Base-by-base conservation (phyloP, 108 stramenopile species). In the Fragilaria crotonensis region DNA sequence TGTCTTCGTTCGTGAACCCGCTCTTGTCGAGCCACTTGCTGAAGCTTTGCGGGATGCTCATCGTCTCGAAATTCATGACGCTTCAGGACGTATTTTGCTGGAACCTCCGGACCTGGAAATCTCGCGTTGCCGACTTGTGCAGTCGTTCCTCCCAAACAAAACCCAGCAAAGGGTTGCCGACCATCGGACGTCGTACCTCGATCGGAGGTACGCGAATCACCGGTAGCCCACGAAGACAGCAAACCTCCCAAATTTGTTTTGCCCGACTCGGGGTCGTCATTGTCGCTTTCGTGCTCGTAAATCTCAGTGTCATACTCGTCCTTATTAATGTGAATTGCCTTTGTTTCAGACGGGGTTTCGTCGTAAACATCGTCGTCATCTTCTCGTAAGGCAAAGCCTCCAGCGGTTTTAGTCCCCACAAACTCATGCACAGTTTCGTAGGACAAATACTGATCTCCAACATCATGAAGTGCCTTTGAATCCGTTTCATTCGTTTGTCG, bases 281-380 rank as follows among this genome's bases (percentile, higher is more conserved):
- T 60, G 29, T 67, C 64, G 36, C 76, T 77, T 32, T 64, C 53
- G 14, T 70, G 66, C 25, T 78, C 81, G 41, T 76, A 62, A 20
- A 75, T 57, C 33, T 72, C 75, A 18, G 60, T 71, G 46, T 78
- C 59, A 57, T 78, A 83, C 18, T 69, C 71, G 0, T 83, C 75
- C 21, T 45, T 7, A 52, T 69, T 41, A 19, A 69, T 36, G 18
- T 63, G 30, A n/a, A 36, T 25, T 33, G 49, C 56, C 9, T 57
- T 57, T 61, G 23, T 25, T 22, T 53, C 2, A 49, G 49, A 19
- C 11, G n/a, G 26, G 4, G 64, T 68, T 21, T 77, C 60, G 45
- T 85, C 73, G 61, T 87, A 88, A 7, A 80, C 83, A 66, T 92
- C 81, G 50, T 92, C 90, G 25, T 86, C 90, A 59, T 88, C 90